Percentiles rank a stretch among this genome's conserved stretches.
Conservation (phyloP, 83 land plant species). For the Picea engelmannii region DNA sequence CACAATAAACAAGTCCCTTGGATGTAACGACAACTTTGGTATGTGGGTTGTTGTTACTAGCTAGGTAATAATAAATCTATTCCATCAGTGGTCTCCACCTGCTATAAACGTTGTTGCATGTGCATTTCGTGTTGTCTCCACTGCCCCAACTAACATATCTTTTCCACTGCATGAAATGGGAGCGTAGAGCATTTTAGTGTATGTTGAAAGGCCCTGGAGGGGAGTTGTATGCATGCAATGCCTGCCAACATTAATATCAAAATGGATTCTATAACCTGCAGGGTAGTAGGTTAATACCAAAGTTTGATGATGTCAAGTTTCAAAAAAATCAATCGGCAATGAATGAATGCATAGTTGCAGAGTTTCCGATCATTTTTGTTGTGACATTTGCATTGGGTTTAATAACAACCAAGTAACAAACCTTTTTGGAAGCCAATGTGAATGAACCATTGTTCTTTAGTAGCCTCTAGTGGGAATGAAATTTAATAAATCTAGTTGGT, state of each 20-base stretch:
- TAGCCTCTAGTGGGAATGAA: too few species aligned
- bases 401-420: too few species aligned
- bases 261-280: not conserved
- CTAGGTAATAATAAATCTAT: conserved; percentile 35
- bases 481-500: too few species aligned
- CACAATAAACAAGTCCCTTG: conserved; percentile 73
- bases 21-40: conserved; percentile 44
- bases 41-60: conserved; percentile 43
- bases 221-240: conserved; percentile 71
- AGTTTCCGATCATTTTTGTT: too few species aligned
- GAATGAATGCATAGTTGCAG: too few species aligned
- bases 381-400: too few species aligned
- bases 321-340: too few species aligned
- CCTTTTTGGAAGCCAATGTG: too few species aligned
- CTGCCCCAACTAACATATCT: conserved; percentile 28
- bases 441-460: too few species aligned
- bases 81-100: conserved; percentile 52
- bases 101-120: conserved; percentile 41
- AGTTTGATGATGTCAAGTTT: too few species aligned
- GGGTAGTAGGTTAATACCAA: not conserved
- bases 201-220: conserved; percentile 56
- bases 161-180: conserved; percentile 47
- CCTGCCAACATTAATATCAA: conserved; percentile 38
- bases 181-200: conserved; percentile 29
- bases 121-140: conserved; percentile 20